Conservation (phyloP, 441 rosid species). For the Breynia disticha region DNA sequence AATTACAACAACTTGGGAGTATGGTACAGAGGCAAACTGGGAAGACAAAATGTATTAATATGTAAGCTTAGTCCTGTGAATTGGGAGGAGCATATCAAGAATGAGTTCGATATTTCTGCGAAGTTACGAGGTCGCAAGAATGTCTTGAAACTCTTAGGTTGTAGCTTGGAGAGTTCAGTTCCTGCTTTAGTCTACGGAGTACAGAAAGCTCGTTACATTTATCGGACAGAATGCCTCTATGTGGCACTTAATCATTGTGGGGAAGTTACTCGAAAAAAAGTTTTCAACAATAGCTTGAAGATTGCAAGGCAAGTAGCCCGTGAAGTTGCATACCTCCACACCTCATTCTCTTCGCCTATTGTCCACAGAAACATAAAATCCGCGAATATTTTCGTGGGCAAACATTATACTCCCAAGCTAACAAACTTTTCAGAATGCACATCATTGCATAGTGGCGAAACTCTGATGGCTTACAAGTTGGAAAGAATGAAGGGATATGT, state of each 20-base stretch:
- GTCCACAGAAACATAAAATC: neutral
- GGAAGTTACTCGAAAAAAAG: too few relatives aligned
- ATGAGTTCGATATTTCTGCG: neutral
- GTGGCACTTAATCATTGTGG: too few relatives aligned
- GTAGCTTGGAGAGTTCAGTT: slow-evolving; percentile 13
- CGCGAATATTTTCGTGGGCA: neutral
- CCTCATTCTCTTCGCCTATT: neutral
- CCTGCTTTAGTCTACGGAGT: neutral
- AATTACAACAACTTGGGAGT: neutral
- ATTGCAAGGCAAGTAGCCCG: neutral
- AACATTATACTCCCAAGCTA: neutral
- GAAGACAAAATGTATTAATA: neutral
- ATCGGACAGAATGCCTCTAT: neutral
- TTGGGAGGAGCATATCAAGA: slow-evolving; percentile 5
- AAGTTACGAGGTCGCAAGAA: slow-evolving; percentile 1
- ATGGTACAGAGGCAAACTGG: slow-evolving; percentile 9
- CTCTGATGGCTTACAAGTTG: neutral
- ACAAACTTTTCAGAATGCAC: neutral
- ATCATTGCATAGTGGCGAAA: neutral
- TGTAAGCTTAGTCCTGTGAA: slow-evolving; percentile 1
- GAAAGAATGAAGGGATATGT: slow-evolving; percentile 4
- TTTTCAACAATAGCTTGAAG: neutral
- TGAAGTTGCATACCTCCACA: neutral
- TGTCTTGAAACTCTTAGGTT: slow-evolving; percentile 15
- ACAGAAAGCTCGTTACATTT: neutral